Percentiles rank a stretch among this genome's conserved stretches.
These are phyloP conservation scores for Fraxinus americana DNA, from an alignment of 257 asterid species.

Conservation along the genomic window DNA sequence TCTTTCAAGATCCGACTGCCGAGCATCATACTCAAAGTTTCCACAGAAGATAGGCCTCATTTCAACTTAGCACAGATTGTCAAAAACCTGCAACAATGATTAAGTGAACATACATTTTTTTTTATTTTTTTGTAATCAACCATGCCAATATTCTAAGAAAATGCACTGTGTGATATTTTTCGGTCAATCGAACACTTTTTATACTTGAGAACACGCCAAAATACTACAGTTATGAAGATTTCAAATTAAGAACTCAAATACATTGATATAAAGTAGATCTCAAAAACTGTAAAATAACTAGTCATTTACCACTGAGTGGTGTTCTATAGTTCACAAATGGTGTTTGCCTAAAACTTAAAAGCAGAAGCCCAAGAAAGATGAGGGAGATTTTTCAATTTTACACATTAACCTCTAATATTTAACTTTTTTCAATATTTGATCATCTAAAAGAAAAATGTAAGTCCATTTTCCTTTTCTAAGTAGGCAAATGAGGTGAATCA, in stretches of 20 bases:
- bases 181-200: neutral
- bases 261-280: neutral
- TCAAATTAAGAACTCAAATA: neutral
- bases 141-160: neutral
- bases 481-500: neutral
- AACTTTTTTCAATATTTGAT: neutral
- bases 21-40: conserved; percentile 74
- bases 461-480: neutral
- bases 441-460: neutral
- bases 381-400: neutral
- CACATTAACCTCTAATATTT: neutral
- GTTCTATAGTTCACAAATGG: neutral
- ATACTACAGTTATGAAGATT: neutral
- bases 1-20: conserved; percentile 76
- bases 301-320: neutral
- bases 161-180: neutral
- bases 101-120: neutral
- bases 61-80: conserved; percentile 27
- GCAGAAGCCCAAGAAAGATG: conserved; percentile 2
- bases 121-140: neutral
- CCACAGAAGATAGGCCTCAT: conserved; percentile 88
- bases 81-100: conserved; percentile 19
- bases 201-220: neutral
- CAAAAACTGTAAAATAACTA: neutral
- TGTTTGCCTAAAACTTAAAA: neutral